A percentile compares a stretch with the other conserved stretches of the same genome.
phyloP scores from a whole-genome alignment of 805 yeast species.

The Myxozyma melibiosi region DNA sequence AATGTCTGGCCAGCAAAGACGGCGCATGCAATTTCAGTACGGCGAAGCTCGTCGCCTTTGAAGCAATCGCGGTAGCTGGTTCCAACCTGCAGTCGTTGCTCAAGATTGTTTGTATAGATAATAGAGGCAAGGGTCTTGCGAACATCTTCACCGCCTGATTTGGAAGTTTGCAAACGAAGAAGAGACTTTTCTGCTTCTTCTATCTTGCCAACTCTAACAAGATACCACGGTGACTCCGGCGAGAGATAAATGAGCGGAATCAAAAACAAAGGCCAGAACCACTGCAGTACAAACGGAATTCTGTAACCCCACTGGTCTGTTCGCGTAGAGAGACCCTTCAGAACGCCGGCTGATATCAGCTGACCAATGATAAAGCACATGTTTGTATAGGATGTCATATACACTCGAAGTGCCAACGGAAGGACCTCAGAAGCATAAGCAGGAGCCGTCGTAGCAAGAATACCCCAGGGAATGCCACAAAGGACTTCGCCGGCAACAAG shows the following conservation, averaged over 20 bases:
- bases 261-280: constrained; percentile 55
- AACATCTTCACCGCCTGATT: not conserved
- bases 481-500: constrained; percentile 47
- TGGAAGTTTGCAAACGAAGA: not conserved
- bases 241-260: constrained; percentile 55
- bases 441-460: constrained; percentile 55
- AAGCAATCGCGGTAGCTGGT: constrained; percentile 25
- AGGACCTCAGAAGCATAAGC: constrained; percentile 61
- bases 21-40: constrained; percentile 41
- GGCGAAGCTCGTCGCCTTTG: constrained; percentile 28
- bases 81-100: constrained; percentile 14
- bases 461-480: constrained; percentile 54
- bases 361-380: constrained; percentile 62
- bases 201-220: constrained; percentile 12
- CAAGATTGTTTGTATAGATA: constrained; percentile 20
- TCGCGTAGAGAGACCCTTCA: constrained; percentile 43
- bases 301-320: constrained; percentile 49
- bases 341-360: constrained; percentile 56
- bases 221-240: constrained; percentile 34
- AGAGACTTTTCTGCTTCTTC: constrained; percentile 15
- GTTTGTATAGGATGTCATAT: constrained; percentile 53
- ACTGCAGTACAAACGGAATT: constrained; percentile 61
- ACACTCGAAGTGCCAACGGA: constrained; percentile 54
- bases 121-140: constrained; percentile 4
- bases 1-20: constrained; percentile 42